Percentiles rank a stretch among this genome's conserved stretches.
phyloP scores from a whole-genome alignment of 768 basidiomycete genomes.

The Coprinellus micaceus region DNA sequence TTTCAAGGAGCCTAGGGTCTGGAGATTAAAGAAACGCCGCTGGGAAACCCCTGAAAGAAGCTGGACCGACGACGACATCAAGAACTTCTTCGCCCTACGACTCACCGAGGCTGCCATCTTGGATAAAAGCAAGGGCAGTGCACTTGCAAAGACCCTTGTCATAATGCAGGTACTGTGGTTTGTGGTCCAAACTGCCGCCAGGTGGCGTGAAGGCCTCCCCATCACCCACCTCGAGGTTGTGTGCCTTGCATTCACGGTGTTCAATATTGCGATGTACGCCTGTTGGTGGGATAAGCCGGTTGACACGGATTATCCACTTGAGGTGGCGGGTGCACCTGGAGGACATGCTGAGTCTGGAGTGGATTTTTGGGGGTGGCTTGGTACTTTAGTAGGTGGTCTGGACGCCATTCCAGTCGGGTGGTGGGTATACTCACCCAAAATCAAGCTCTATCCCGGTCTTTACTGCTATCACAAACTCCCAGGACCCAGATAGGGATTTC shows the following conservation, averaged over 20 bases:
- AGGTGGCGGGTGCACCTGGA: no score
- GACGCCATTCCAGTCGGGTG: conserved; percentile 14
- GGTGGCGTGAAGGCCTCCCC: conserved; percentile 21
- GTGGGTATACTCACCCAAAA: not conserved
- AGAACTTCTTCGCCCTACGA: conserved; percentile 4
- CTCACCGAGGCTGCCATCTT: conserved; percentile 19
- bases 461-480: no score
- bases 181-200: conserved; percentile 24
- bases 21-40: not conserved
- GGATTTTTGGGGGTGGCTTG: conserved; percentile 8
- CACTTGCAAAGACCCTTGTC: conserved; percentile 30
- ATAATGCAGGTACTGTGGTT: conserved; percentile 35
- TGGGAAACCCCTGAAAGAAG: not conserved
- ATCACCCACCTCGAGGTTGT: conserved; percentile 33
- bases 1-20: not conserved
- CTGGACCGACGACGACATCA: not conserved
- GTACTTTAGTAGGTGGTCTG: conserved; percentile 18
- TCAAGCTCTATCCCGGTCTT: not conserved
- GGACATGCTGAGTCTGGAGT: no score
- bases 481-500: no score
- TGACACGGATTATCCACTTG: conserved; percentile 22
- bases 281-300: conserved; percentile 41
- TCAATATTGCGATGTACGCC: conserved; percentile 27
- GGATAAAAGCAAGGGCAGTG: conserved; percentile 31
- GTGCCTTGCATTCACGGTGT: conserved; percentile 30